Percentiles rank a stretch among this genome's conserved stretches.
phyloP scores from a whole-genome alignment of 1,284 basidiomycete species.

The Ustilago trichophora region DNA sequence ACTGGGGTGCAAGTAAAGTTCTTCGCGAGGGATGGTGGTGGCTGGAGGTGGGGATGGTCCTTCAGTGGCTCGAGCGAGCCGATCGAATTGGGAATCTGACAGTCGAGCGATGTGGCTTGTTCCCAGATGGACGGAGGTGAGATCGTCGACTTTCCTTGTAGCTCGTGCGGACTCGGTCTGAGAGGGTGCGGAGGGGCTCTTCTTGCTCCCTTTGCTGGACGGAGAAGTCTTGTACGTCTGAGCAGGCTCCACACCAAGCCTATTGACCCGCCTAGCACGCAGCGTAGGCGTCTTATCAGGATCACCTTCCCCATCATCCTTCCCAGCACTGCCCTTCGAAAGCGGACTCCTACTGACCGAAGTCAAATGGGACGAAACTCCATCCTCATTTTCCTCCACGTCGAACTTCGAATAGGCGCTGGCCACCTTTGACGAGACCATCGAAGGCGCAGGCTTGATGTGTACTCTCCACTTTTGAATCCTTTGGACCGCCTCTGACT shows the following conservation, averaged over 20 bases:
- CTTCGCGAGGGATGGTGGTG: slow-evolving; percentile 10
- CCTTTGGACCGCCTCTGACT: slow-evolving; percentile 12
- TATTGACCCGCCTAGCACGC: slow-evolving; percentile 2
- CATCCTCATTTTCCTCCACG: neutral
- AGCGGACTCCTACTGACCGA: slow-evolving; percentile 30
- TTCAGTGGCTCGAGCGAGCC: slow-evolving; percentile 17
- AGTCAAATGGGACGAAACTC: slow-evolving; percentile 17
- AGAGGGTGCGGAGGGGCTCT: too few species aligned
- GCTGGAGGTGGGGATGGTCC: neutral
- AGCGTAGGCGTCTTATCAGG: slow-evolving; percentile 7
- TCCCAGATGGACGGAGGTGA: too few species aligned
- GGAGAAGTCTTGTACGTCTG: neutral
- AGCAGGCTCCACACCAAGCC: neutral
- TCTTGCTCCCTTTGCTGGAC: too few species aligned
- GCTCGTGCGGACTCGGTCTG: too few species aligned
- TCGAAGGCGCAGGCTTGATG: slow-evolving; percentile 4
- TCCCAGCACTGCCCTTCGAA: too few species aligned
- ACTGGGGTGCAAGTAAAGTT: neutral
- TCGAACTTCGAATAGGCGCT: slow-evolving; percentile 5
- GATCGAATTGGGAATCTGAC: slow-evolving; percentile 27
- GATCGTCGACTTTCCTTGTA: too few species aligned
- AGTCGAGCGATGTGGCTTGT: slow-evolving; percentile 29
- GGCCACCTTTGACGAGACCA: slow-evolving; percentile 9
- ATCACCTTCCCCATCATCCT: neutral
- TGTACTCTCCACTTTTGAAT: slow-evolving; percentile 32